phyloP scores from a whole-genome alignment of 768 basidiomycete species.

The Inosperma sp. region DNA sequence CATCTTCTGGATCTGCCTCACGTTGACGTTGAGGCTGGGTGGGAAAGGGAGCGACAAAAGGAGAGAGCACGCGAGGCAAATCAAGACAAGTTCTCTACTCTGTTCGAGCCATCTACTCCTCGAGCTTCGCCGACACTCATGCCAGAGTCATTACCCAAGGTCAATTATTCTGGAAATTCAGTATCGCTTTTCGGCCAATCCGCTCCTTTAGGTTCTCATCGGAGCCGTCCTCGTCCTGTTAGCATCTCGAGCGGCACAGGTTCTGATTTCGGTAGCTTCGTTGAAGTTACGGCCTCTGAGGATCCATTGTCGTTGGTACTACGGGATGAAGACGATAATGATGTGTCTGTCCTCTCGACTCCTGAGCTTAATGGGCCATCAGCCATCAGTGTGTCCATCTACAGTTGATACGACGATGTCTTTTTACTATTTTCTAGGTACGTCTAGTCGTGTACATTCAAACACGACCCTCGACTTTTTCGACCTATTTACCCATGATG shows the following conservation, averaged over 20 bases:
- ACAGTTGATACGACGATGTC: not conserved
- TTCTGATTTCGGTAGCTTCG: conserved; percentile 60
- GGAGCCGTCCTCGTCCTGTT: not conserved
- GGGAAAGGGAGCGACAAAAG: conserved; percentile 3
- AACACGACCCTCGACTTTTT: conserved; percentile 50
- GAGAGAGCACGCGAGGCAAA: not conserved
- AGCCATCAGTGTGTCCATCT: not conserved
- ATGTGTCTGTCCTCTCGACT: not conserved
- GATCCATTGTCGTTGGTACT: conserved; percentile 41
- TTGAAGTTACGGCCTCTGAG: conserved; percentile 49
- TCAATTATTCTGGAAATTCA: too few species aligned
- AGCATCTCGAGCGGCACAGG: conserved; percentile 20
- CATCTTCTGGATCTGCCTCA: too few species aligned
- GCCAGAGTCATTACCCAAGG: not conserved
- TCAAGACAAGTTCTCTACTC: conserved; percentile 34
- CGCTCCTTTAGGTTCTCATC: not conserved
- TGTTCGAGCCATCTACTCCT: conserved; percentile 40
- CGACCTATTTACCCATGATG: conserved; percentile 53
- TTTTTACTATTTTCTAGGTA: not conserved
- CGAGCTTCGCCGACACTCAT: conserved; percentile 30
- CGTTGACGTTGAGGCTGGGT: not conserved
- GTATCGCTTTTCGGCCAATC: too few species aligned
- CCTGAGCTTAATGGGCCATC: not conserved
- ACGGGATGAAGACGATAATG: conserved; percentile 12
- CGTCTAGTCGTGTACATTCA: conserved; percentile 2